Evolutionary conservation across 2,329 filamentous ascomycete species (phyloP).

Genomic region (Penicillium italicum): DNA sequence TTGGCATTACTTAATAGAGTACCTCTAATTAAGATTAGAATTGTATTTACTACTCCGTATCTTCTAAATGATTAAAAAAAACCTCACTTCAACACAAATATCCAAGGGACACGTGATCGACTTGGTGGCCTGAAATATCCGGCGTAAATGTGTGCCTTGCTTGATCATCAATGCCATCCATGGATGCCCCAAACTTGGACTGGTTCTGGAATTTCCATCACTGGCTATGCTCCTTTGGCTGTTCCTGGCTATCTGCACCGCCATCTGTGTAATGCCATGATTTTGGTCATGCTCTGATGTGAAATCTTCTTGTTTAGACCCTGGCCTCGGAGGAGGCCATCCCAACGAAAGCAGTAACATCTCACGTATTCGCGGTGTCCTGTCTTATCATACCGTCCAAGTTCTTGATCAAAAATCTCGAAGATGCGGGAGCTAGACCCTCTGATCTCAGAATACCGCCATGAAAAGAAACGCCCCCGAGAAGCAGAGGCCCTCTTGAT

Average conservation of each 20-base stretch:
- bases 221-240: background rate
- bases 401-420: background rate
- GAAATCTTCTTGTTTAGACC: background rate
- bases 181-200: background rate
- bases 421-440: slow-evolving; percentile 47
- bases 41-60: too few species aligned
- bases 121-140: background rate
- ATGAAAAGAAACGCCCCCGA: slow-evolving; percentile 49
- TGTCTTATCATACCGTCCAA: background rate
- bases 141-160: background rate
- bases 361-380: background rate
- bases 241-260: background rate
- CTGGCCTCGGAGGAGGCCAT: slow-evolving; percentile 5
- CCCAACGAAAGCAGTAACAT: background rate
- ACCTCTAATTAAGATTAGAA: accelerated
- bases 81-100: too few species aligned
- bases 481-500: slow-evolving; percentile 55
- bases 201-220: background rate
- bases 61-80: too few species aligned
- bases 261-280: background rate
- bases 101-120: background rate
- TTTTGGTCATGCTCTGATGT: slow-evolving; percentile 3
- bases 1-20: too few species aligned
- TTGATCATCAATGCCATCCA: slow-evolving; percentile 14
- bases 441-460: slow-evolving; percentile 50